Percentiles rank a stretch among this genome's conserved stretches.
phyloP scores from a whole-genome alignment of 164 flowering plant species.

The Tetracentron sinense region DNA sequence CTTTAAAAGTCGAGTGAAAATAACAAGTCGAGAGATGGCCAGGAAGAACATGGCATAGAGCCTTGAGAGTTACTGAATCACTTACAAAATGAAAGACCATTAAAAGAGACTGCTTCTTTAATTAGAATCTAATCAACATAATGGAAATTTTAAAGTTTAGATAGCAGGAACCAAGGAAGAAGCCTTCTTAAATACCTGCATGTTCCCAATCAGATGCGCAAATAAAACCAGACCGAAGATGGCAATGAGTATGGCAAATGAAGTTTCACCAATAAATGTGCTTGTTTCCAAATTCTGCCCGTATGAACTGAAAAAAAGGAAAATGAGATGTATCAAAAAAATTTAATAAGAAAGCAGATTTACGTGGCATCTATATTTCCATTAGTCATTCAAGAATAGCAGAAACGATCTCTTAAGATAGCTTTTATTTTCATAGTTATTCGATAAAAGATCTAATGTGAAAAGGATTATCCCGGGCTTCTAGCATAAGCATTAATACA shows the following conservation, averaged over 20 bases:
- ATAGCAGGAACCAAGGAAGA: not conserved
- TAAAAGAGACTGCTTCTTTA: not conserved
- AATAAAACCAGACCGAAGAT: conserved; percentile 85
- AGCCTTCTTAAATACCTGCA: conserved; percentile 68
- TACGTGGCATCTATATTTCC: not conserved
- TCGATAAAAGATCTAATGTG: not conserved
- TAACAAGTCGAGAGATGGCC: too few species aligned
- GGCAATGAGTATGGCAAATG: conserved; percentile 79
- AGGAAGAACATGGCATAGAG: too few species aligned
- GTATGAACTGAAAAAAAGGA: conserved; percentile 56
- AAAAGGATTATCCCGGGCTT: too few species aligned
- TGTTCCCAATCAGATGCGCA: conserved; percentile 91
- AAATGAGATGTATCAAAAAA: conserved; percentile 7
- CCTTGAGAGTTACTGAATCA: too few species aligned
- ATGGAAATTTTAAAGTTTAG: not conserved
- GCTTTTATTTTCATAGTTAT: not conserved
- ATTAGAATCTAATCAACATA: not conserved
- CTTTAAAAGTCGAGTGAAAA: too few species aligned
- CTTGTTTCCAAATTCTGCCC: conserved; percentile 81
- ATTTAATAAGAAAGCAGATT: not conserved
- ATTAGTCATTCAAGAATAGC: not conserved
- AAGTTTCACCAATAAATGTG: conserved; percentile 83
- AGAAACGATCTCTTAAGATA: not conserved
- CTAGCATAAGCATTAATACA: not conserved
- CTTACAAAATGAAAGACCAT: too few species aligned